Evolutionary conservation across 2,329 filamentous ascomycete genomes (phyloP), one percentile per base, ranked within the genome.

Genomic region (Penicillium brevicompactum): DNA sequence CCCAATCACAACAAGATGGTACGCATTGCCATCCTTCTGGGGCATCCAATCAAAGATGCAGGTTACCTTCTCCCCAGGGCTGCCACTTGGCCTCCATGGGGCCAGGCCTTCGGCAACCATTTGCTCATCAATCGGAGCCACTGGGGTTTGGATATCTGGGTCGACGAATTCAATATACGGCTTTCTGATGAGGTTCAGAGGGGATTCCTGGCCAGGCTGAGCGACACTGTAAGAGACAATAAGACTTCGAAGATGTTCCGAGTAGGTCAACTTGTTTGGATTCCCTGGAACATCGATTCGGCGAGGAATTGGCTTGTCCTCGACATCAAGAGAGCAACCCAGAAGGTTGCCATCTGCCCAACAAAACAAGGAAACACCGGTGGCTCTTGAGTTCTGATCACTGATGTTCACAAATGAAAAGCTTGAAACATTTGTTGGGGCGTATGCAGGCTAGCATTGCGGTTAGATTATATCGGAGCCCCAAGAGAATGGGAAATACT

Each of bases 281-380:
- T 70, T 74, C n/a, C 77, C 77, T 40, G 72, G 71, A 11, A 78
- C 49, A 22, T 66, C 63, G 30, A 76, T 72, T 14, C 71, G 70
- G 32, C 75, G 71, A 9, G 77, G 74, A 30, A 80, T 70, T 38
- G 72, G 68, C 57, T 73, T 76, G 44, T 70, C 61, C 32, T 74
- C 70, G 38, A 69, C 68, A 46, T 79, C 76, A 31, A 84, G 59
- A 38, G 76, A 77, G 24, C 80, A 78, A 47, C 80, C 76, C 11
- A 81, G 69, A 55, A 83, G 71, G 24, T 78, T 72, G 10, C 75
- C 73, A 24, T 78, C 77, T 16, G 77, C 75, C 46, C 81, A 75
- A 38, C 76, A 80, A 42, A 82, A 76, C 9, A 83, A 65, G 37
- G 78, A 76, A 2, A 76, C 76, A 13, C 70, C 69, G 10, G 79